Base-by-base conservation (phyloP, 1,139 yeast genomes). In the Lodderomyces pseudojiufengensis region DNA sequence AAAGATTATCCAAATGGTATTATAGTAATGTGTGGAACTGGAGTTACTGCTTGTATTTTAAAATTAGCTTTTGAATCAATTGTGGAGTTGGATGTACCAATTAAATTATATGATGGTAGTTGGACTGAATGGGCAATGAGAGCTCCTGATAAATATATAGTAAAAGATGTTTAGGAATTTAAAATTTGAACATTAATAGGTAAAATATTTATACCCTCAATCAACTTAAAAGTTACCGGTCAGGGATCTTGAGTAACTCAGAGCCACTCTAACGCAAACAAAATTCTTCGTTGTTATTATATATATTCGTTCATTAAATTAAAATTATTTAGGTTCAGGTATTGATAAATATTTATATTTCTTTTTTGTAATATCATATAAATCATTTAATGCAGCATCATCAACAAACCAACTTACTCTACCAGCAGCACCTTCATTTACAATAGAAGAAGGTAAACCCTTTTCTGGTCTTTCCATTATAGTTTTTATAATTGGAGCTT, bases 401-500 rank as follows among this genome's bases (percentile, higher is more conserved):
- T 92, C 98, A 31, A 92, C 97, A 67, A 92, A 92, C 98, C 98
- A 92, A 12, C 92, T 78, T 8, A 92, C 96, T 63, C 84, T 84
- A 23, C 97, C 97, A 2, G 95, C 96, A 18, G 97, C 96, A 24
- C 88, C 87, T 61, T 88, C 97, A 57, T 90, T 90, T 43, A 92
- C 97, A 40, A 92, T 82, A 42, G 95, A 81, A 43, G 95, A 84
- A 16, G 98, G 98, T 46, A 92, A 73, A 1, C 96, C 97, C 64
- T 88, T 88, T 54, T 92, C 98, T 3, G 97, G 97, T 53, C 97
- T 78, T 64, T 92, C 97, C 92, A 92, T 86, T 40, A 92, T 92
- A 5, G 84, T 85, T 57, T 88, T 82, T 58, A 92, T 78, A 40
- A 92, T 82, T 5, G 96, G 95, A 5, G 97, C 97, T 63, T 92